Evolutionary conservation across 2,329 filamentous ascomycete species (phyloP).

Genomic region (Alternaria infectoria): DNA sequence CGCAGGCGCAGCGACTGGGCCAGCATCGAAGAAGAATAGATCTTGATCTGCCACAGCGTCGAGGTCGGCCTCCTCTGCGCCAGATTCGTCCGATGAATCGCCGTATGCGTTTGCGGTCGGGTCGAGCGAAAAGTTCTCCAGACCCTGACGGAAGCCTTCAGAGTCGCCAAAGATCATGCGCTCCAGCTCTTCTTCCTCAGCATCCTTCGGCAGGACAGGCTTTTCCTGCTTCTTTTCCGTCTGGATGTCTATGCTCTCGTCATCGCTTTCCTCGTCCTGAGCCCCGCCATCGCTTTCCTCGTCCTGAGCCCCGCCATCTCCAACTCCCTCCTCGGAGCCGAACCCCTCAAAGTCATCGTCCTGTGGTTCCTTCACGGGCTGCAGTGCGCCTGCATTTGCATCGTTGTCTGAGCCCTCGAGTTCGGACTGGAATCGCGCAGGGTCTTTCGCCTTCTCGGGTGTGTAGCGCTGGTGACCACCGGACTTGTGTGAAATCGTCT

Average conservation of each 20-base stretch:
- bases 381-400: conserved; percentile 29
- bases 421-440: conserved; percentile 18
- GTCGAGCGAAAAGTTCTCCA: conserved; percentile 65
- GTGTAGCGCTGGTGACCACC: conserved; percentile 30
- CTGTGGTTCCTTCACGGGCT: conserved; percentile 21
- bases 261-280: conserved; percentile 20
- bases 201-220: conserved; percentile 69
- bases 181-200: conserved; percentile 84
- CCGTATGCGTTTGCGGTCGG: conserved; percentile 42
- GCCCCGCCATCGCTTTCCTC: conserved; percentile 16
- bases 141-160: conserved; percentile 76
- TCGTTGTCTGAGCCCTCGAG: conserved; percentile 31
- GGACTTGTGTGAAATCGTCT: conserved; percentile 28
- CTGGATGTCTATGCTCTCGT: conserved; percentile 27
- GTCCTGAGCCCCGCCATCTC: conserved; percentile 1
- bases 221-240: conserved; percentile 33
- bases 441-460: conserved; percentile 17
- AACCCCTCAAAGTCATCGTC: conserved; percentile 39
- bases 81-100: conserved; percentile 51
- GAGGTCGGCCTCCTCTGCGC: conserved; percentile 56
- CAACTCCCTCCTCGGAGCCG: conserved; percentile 17
- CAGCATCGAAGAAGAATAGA: conserved; percentile 83
- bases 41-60: conserved; percentile 78
- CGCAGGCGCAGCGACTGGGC: conserved; percentile 53
- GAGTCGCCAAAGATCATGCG: conserved; percentile 87